Conservation (phyloP, 331 rosid genomes). For the Cucumis variabilis region DNA sequence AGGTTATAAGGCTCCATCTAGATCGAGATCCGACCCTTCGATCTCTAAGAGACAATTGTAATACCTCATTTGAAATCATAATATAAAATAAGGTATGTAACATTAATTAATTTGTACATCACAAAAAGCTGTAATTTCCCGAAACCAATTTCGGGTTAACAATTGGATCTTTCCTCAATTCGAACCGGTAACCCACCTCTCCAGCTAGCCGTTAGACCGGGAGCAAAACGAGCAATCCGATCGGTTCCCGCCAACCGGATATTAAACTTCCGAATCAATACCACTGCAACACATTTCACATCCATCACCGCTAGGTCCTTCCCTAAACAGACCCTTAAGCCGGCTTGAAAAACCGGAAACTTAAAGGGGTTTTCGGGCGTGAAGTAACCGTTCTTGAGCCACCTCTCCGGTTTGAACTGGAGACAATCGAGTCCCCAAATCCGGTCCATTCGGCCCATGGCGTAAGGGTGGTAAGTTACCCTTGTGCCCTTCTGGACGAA, state of each 20-base stretch:
- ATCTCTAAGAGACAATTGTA: background rate
- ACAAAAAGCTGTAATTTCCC: background rate
- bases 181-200: conserved; percentile 74
- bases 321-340: conserved; percentile 84
- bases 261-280: conserved; percentile 53
- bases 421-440: conserved; percentile 81
- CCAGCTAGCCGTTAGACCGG: conserved; percentile 77
- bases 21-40: background rate
- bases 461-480: conserved; percentile 88
- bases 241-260: conserved; percentile 40
- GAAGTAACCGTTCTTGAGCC: conserved; percentile 64
- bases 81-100: background rate
- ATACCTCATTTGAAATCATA: background rate
- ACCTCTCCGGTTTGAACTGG: conserved; percentile 74
- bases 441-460: conserved; percentile 90
- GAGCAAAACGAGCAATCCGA: conserved; percentile 49
- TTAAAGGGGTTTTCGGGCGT: conserved; percentile 54
- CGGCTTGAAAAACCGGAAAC: conserved; percentile 89
- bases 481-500: conserved; percentile 66
- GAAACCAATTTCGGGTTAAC: background rate
- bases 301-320: conserved; percentile 78
- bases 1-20: background rate
- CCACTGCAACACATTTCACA: conserved; percentile 53
- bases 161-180: conserved; percentile 44
- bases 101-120: conserved; percentile 4